Percentiles rank a stretch among this genome's conserved stretches.
Conservation (phyloP, 768 basidiomycete genomes). For the Suillus clintonianus region DNA sequence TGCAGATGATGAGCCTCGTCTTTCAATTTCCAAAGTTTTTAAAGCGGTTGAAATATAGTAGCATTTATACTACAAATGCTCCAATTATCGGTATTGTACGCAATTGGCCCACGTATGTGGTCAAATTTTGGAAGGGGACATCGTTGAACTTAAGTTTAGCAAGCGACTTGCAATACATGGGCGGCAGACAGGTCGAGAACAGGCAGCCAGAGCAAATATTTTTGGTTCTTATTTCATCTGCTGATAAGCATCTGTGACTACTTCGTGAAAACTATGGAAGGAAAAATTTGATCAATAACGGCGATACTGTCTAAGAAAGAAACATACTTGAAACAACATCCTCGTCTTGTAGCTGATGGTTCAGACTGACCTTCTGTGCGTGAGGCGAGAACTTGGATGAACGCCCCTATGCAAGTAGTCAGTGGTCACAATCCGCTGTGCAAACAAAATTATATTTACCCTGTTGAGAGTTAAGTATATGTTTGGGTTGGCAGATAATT, state of each 20-base stretch:
- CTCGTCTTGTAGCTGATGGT: constrained; percentile 83
- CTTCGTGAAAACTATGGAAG: constrained; percentile 1
- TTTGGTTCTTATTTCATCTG: neutral
- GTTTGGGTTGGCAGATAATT: neutral
- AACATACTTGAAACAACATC: constrained; percentile 86
- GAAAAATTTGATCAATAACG: neutral
- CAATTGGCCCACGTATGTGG: neutral
- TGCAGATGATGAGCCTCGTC: neutral
- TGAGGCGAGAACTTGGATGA: constrained; percentile 93
- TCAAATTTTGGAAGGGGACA: neutral
- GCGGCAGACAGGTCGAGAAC: neutral
- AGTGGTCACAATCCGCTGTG: neutral
- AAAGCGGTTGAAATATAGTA: neutral
- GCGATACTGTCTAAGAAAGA: neutral
- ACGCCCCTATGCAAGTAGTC: constrained; percentile 62
- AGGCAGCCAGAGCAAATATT: neutral
- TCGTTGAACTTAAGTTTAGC: neutral
- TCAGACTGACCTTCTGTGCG: constrained; percentile 89
- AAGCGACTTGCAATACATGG: neutral
- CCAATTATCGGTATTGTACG: neutral
- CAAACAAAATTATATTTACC: constrained; percentile 8
- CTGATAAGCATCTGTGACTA: neutral
- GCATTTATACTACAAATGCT: neutral
- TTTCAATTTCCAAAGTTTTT: too few relatives aligned
- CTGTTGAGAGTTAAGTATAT: neutral